These are phyloP conservation scores for Coemansia sp. DNA, from an alignment of 192 early-diverging fungal species.

Conservation along the genomic window DNA sequence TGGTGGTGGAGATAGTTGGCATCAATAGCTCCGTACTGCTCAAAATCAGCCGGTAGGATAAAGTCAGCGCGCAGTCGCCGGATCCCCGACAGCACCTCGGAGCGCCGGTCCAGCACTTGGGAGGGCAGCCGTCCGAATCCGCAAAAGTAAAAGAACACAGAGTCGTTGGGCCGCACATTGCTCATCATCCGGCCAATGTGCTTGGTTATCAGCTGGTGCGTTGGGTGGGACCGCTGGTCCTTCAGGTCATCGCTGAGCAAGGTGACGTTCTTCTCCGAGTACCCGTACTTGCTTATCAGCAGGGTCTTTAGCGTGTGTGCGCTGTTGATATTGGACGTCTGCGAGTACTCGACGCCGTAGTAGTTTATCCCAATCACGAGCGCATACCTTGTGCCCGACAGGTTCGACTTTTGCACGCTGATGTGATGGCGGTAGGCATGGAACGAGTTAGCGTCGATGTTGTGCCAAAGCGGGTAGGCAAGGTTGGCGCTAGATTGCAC, in stretches of 20 bases:
- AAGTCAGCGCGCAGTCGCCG: constrained; percentile 63
- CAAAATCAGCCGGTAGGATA: constrained; percentile 75
- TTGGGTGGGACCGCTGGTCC: constrained; percentile 42
- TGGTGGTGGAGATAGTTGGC: constrained; percentile 65
- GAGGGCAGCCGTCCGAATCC: constrained; percentile 64
- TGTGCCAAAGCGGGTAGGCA: constrained; percentile 25
- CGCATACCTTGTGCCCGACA: constrained; percentile 48
- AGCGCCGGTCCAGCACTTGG: constrained; percentile 23
- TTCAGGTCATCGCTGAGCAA: constrained; percentile 70
- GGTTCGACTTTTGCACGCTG: constrained; percentile 29
- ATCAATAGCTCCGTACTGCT: constrained; percentile 64
- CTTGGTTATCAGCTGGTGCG: constrained; percentile 57
- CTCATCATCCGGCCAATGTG: constrained; percentile 69
- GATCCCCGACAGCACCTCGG: constrained; percentile 46
- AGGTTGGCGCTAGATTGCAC: constrained; percentile 8
- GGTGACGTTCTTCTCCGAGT: constrained; percentile 58
- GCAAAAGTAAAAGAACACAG: constrained; percentile 75
- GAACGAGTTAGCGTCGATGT: constrained; percentile 28
- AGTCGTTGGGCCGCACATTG: constrained; percentile 66
- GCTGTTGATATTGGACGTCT: constrained; percentile 57
- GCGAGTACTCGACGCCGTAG: constrained; percentile 49
- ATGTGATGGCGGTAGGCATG: constrained; percentile 39
- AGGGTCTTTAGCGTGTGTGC: constrained; percentile 60
- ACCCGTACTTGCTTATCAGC: constrained; percentile 58
- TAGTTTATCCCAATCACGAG: constrained; percentile 62